Conservation (phyloP, 2,329 filamentous ascomycete genomes). For the Talaromyces sp. region DNA sequence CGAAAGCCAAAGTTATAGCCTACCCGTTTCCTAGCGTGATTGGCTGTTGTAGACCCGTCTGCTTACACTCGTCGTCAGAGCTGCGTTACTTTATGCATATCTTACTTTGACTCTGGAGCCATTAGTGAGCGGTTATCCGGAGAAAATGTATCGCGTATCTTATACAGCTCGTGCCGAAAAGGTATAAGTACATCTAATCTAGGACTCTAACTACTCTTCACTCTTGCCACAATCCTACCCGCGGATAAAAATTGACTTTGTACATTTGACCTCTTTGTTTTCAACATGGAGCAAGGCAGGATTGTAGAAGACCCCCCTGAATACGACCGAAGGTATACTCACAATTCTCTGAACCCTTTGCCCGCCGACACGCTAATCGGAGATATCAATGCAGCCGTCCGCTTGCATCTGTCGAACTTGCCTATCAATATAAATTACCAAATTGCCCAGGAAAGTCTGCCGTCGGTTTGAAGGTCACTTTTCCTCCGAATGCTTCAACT, state of each 20-base stretch:
- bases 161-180: background rate
- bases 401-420: slow-evolving; percentile 21
- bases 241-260: background rate
- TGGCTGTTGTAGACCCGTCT: background rate
- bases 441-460: slow-evolving; percentile 39
- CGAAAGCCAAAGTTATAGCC: background rate
- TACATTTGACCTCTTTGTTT: background rate
- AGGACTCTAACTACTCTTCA: background rate
- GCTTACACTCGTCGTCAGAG: no score
- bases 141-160: background rate
- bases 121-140: background rate
- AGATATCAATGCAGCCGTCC: slow-evolving; percentile 22
- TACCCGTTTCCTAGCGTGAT: background rate
- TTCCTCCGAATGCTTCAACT: slow-evolving; percentile 34
- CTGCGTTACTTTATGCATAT: background rate
- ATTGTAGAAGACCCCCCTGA: slow-evolving; percentile 4
- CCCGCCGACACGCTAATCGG: background rate
- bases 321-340: slow-evolving; percentile 4
- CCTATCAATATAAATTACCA: slow-evolving; percentile 29
- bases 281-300: slow-evolving; percentile 1
- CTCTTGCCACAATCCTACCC: background rate
- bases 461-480: slow-evolving; percentile 33
- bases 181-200: background rate
- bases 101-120: no score
- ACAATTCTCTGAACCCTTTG: background rate